These are phyloP conservation scores for Apiotrichum porosum DNA, from an alignment of 1,284 basidiomycete species.

Conservation along the genomic window DNA sequence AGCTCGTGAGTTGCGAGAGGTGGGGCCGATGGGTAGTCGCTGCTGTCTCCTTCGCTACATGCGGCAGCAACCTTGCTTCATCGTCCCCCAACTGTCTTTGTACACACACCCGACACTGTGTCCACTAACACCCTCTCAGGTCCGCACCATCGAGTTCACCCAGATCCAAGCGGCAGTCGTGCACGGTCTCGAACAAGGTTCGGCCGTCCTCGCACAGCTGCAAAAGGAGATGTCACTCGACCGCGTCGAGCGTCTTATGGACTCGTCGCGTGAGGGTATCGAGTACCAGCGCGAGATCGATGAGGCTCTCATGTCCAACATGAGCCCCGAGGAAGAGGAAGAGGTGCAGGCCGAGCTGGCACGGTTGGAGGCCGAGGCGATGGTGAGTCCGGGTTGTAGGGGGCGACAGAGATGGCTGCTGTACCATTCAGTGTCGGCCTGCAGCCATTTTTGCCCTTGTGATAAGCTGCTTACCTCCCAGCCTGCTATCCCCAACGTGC, in stretches of 20 bases:
- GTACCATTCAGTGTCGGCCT: too few species aligned
- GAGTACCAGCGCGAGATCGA: conserved; percentile 94
- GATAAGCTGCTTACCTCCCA: conserved; percentile 15
- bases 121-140: conserved; percentile 54
- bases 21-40: background rate
- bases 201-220: conserved; percentile 84
- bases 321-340: conserved; percentile 88
- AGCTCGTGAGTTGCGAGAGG: conserved; percentile 62
- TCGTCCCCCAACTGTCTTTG: too few species aligned
- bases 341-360: conserved; percentile 78
- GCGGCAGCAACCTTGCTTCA: too few species aligned
- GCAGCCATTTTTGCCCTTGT: too few species aligned
- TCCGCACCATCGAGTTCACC: conserved; percentile 93
- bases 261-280: conserved; percentile 84
- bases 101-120: too few species aligned
- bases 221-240: conserved; percentile 90
- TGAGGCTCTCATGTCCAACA: conserved; percentile 73
- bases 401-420: too few species aligned
- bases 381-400: too few species aligned
- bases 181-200: conserved; percentile 88
- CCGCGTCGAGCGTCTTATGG: conserved; percentile 86
- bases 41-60: background rate
- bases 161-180: conserved; percentile 87
- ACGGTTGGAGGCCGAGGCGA: conserved; percentile 60
- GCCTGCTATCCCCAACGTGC: conserved; percentile 33